Evolutionary conservation across 208 protist species (phyloP).

Genomic region (Naegleria lovaniensis): DNA sequence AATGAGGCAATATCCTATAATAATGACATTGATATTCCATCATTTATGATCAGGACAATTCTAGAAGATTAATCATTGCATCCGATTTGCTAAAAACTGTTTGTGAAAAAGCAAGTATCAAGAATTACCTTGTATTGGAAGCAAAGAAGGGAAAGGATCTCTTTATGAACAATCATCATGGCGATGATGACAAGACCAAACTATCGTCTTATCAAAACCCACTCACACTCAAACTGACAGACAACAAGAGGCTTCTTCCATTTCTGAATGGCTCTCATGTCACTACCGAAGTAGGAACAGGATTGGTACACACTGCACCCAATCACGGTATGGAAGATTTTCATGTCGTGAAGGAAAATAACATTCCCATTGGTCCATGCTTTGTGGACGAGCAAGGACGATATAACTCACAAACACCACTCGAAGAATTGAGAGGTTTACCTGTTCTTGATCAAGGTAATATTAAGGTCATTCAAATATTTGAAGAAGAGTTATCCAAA

Average conservation of each 20-base stretch:
- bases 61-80: constrained; percentile 22
- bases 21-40: constrained; percentile 46
- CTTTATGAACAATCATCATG: neutral
- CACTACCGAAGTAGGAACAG: constrained; percentile 54
- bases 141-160: neutral
- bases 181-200: neutral
- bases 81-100: neutral
- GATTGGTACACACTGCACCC: constrained; percentile 72
- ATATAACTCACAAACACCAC: constrained; percentile 39
- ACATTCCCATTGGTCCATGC: neutral
- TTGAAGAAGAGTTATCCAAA: constrained; percentile 4
- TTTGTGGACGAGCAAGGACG: constrained; percentile 54
- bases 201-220: neutral
- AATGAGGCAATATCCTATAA: constrained; percentile 61
- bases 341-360: constrained; percentile 30
- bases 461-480: constrained; percentile 31
- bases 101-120: neutral
- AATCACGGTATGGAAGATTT: constrained; percentile 64
- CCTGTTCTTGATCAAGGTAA: constrained; percentile 36
- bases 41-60: neutral
- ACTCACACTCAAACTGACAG: neutral
- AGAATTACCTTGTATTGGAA: neutral
- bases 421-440: constrained; percentile 37
- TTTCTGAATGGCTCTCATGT: constrained; percentile 55
- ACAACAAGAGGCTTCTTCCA: neutral